Evolutionary conservation across 2,329 filamentous ascomycete genomes (phyloP).

Genomic region (Aspergillus cejpii): DNA sequence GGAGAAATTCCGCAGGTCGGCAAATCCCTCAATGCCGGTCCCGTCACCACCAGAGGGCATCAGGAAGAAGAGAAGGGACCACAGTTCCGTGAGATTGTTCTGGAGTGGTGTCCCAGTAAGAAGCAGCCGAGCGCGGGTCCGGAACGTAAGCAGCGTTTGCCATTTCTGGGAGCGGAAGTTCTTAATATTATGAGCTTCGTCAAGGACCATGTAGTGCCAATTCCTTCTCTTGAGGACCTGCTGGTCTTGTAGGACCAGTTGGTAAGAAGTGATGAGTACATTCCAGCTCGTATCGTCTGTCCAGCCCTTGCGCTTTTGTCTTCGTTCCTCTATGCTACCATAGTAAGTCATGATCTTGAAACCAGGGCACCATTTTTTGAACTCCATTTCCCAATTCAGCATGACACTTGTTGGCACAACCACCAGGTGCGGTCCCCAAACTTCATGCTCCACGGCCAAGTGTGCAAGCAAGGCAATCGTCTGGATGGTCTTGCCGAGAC

Average conservation of each 20-base stretch:
- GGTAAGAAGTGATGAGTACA: constrained; percentile 95
- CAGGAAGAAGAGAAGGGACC: constrained; percentile 93
- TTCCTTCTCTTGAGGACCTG: constrained; percentile 84
- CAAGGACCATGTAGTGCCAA: constrained; percentile 98
- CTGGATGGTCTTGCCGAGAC: constrained; percentile 95
- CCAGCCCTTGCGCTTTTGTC: constrained; percentile 86
- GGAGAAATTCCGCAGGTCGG: constrained; percentile 90
- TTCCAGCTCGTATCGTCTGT: constrained; percentile 91
- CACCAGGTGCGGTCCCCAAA: constrained; percentile 94
- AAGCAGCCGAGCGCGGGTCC: constrained; percentile 77
- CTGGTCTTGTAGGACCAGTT: constrained; percentile 88
- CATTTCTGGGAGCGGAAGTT: constrained; percentile 97
- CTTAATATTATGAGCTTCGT: constrained; percentile 99
- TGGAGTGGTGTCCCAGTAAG: constrained; percentile 93
- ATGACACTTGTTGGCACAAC: constrained; percentile 97
- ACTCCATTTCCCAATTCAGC: constrained; percentile 99
- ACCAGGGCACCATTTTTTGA: constrained; percentile 95
- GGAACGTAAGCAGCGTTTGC: constrained; percentile 91
- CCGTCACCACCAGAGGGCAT: constrained; percentile 74
- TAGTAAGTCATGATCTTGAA: constrained; percentile 99
- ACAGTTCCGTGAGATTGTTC: constrained; percentile 93
- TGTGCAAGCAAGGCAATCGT: constrained; percentile 92
- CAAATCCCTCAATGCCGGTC: constrained; percentile 80
- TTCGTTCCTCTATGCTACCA: constrained; percentile 85
- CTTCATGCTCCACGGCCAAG: constrained; percentile 77